Evolutionary conservation across 2,329 filamentous ascomycete genomes (phyloP), one percentile per base, ranked within the genome.

Genomic region (Xylariales sp.): DNA sequence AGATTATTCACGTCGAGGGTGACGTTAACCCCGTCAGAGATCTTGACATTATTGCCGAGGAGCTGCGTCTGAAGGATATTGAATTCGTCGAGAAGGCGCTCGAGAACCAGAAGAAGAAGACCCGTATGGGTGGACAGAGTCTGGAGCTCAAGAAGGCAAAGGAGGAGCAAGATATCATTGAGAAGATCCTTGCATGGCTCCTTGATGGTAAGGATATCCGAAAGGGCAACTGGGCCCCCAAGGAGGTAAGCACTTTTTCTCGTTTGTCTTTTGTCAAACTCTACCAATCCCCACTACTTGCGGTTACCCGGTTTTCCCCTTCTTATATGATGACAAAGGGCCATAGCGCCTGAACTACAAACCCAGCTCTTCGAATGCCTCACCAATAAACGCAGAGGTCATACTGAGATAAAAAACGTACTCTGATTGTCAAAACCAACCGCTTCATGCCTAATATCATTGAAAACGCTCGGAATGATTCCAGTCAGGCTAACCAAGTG

Each of bases 321-420:
- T 20, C 29, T 55, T 80, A 33, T 70, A 83, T 95, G 93, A 97
- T 97, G 93, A 97, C 83, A 85, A 95, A 95, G 85, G 93, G 89
- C 88, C 82, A 77, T 73, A 72, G 68, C 77, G 87, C 88, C 90
- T 85, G 85, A 89, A 76, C 23, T 73, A n/a, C 87, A 90, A 95
- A 88, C 93, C 93, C 93, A 98, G 93, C 93, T 98, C 93, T 85
- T 95, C 84, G 91, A 97, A 83, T 80, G 77, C 79, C 85, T 86
- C 81, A 76, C 69, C 63, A 69, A 66, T 69, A 67, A 80, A 87
- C 81, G 77, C 76, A 74, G 85, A 88, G 85, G 75, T 74, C 75
- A 78, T 81, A 61, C 68, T 96, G 91, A 94, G 89, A 96, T 84
- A 75, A 86, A 74, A 50, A 70, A 78, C 76, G 74, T 68, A 69